Conservation (phyloP, 2,329 filamentous ascomycete species). For the Talaromyces verruculosus region DNA sequence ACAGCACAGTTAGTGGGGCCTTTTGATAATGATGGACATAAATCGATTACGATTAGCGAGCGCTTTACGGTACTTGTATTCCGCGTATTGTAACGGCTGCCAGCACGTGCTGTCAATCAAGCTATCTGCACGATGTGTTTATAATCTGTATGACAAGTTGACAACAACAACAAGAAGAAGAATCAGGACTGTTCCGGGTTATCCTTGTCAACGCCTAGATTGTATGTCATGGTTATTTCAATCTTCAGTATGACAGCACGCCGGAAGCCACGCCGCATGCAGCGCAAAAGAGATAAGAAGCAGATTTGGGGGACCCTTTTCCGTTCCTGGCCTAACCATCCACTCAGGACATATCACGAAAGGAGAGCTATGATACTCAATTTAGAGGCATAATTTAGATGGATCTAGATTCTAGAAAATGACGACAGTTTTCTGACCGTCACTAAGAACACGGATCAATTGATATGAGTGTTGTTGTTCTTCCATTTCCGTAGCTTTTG, state of each 20-base stretch:
- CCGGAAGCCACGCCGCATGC: background rate
- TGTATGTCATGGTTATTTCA: background rate
- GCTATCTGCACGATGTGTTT: background rate
- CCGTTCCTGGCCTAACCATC: background rate
- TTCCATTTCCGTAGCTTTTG: background rate
- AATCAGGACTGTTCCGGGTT: background rate
- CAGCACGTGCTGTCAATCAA: background rate
- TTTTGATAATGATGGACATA: slow-evolving; percentile 7
- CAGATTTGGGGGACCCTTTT: background rate
- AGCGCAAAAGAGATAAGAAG: background rate
- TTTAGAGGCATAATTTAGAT: background rate
- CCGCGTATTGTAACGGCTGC: background rate
- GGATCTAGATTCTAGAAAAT: background rate
- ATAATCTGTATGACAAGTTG: background rate
- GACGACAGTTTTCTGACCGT: background rate
- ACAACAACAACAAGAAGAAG: background rate
- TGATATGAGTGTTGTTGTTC: background rate
- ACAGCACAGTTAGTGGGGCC: background rate
- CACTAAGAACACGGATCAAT: background rate
- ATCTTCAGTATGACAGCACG: background rate
- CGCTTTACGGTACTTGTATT: background rate
- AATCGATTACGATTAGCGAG: background rate
- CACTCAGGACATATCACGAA: background rate
- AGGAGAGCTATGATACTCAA: background rate
- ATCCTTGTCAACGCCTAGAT: background rate